Base-by-base conservation (phyloP, 768 basidiomycete species). In the Melanogaster broomeanus region DNA sequence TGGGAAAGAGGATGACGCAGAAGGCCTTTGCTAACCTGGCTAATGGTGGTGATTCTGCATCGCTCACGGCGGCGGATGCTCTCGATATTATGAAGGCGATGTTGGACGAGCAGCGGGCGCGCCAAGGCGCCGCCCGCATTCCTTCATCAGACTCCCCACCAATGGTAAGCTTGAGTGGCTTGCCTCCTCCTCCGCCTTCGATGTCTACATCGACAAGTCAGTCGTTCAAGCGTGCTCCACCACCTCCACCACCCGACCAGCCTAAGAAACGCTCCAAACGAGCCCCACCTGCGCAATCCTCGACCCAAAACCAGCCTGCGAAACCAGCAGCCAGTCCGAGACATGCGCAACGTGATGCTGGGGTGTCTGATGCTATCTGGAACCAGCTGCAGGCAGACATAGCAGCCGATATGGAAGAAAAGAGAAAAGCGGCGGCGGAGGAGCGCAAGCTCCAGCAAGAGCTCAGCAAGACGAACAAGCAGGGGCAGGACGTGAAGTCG, bases 321-420 rank as follows among this genome's bases (percentile, higher is more conserved):
- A 53, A 47, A 19, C 4, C 40, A 40, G 11, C 33, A 49, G 7
- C 27, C 58, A 37, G 25, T 16, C 55, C 45, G 15, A 58, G 39
- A 2, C 38, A 51, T 18, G 58, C 48, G 2, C 57, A 35, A 13
- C 77, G 81, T 15, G 85, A 86, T 59, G 53, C 72, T 12, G 85
- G 80, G 0, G 81, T 87, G 1, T 60, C 74, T 0, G 81, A 87
- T 60, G 68, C 61, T 3, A 59, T 78, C 9, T 87, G 84, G 85
- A 41, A 57, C 8, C 72, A 81, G 54, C 70, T 87, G 1, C 76
- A 82, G 42, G 68, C 65, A 10, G 68, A 63, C 41, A 67, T 66
- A 28, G 67, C 64, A 0, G 69, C 62, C 2, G 62, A 59, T 24
- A 55, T 58, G 9, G 60, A 58, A 24, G 59, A 44, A 12, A 55